Conservation (phyloP, 2,329 filamentous ascomycete species). For the Arthrocladium fulminans region DNA sequence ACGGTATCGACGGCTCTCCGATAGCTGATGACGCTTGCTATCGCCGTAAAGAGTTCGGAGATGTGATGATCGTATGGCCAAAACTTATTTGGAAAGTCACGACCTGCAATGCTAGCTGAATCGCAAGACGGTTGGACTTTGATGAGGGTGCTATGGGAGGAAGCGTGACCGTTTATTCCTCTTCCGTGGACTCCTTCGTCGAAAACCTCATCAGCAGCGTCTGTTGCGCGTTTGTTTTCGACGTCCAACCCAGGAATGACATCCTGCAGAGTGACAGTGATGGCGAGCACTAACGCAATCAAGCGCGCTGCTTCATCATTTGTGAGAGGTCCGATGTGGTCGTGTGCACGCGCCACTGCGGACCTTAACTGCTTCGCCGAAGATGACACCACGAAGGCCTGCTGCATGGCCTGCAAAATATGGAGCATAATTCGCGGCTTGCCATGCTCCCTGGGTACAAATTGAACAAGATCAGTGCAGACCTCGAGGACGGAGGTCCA, state of each 20-base stretch:
- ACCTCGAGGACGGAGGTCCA: neutral
- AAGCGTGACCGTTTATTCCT: neutral
- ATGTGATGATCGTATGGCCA: neutral
- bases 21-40: conserved; percentile 4
- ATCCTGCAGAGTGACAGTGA: neutral
- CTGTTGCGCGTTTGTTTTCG: neutral
- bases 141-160: neutral
- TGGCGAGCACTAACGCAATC: neutral
- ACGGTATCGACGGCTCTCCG: neutral
- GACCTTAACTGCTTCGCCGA: neutral
- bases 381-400: neutral
- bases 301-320: neutral
- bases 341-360: neutral
- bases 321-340: neutral
- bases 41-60: neutral
- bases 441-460: neutral
- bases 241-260: neutral
- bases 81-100: neutral
- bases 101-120: neutral
- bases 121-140: neutral
- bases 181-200: neutral
- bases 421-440: neutral
- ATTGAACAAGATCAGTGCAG: neutral
- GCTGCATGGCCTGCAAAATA: neutral
- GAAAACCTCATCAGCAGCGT: neutral